Base-by-base conservation (phyloP, 306 rosid species). In the Trifolium pratense region DNA sequence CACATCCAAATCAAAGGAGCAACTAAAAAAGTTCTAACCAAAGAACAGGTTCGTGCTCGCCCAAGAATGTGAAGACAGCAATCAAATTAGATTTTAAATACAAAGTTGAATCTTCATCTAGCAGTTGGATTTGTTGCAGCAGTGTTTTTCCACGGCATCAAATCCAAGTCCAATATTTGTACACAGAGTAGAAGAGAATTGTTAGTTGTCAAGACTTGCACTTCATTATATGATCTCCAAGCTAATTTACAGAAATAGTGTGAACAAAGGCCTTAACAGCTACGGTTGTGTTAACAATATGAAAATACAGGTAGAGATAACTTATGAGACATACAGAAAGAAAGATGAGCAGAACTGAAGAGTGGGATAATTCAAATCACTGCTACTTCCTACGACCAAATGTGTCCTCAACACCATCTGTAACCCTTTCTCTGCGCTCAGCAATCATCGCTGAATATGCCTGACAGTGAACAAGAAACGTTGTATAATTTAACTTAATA, bases 381-480 rank as follows among this genome's bases (percentile, higher is more conserved):
- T 52, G 79, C 68, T 73, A 49, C 80, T 85, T 86, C 62, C 66
- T 68, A 57, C 78, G 76, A 21, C 98, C 97, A 69, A 83, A 93
- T 7, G 97, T 91, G 84, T 91, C 98, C 81, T 93, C 97, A 63
- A 75, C 85, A 5, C 98, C 97, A 62, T 74, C 84, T 59, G 87
- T 82, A 78, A 93, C 91, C 79, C 66, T 85, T 64, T 75, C 82
- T 65, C 92, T 86, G 62, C 97, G 82, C 76, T 88, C 96, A 0
- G 94, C 96, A 68, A 91, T 93, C 98, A 89, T 91, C 21, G 81
- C 91, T 23, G 90, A 73, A 72, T 93, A 91, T 53, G 89, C 97
- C 98, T 91, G 87, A 68, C 66, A 80, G 78, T 40, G 14, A 67
- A 78, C 52, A 82, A 13, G 3, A 68, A 68, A 55, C 34, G 48